Base-by-base conservation (phyloP, 1,284 basidiomycete species). In the Apiotrichum mycotoxinovorans region DNA sequence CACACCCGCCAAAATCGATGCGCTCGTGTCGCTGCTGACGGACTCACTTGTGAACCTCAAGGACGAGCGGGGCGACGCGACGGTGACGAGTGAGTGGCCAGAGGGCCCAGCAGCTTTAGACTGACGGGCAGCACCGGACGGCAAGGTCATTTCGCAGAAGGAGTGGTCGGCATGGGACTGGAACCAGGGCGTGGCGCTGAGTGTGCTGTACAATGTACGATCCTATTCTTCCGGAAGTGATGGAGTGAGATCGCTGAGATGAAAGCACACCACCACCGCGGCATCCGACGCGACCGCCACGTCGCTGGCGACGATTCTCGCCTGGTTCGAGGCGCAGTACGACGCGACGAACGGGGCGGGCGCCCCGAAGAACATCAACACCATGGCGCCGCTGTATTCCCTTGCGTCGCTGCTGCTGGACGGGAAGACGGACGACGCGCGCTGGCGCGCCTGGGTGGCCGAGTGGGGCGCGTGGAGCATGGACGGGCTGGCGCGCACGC, bases 381-480 rank as follows among this genome's bases (percentile, higher is more conserved):
- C 83, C 1, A 83, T 84, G 82, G 80, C 83, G 4, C 81, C 82
- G 0, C 73, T 84, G 26, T 74, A 84, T 20, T 81, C 82, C 9
- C 80, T 82, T 14, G 82, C 83, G 2, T 82, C 81, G 64, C 68
- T 83, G 20, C 22, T 59, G 4, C 33, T 27, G 4, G 61, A 59
- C 41, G 57, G 57, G 30, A n/a, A 33, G 17, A 47, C 54, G 27
- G 20, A 40, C 18, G 51, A 52, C 11, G 43, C 23, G 37, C 45
- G 50, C 8, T 63, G 59, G 61, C 41, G 20, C 3, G 50, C 26
- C 11, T 57, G 56, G 56, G 26, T 83, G 5, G 80, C 83, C 45
- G 79, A 82, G 4, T 85, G 83, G 83, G 83, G 80, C 11, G 83
- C 84, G 61, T 85, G 82, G 82, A 80, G 78, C 10, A 83, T 84